Evolutionary conservation across 345 rosid species (phyloP), one percentile per base, ranked within the genome.

Genomic region (Lepidium didymum): DNA sequence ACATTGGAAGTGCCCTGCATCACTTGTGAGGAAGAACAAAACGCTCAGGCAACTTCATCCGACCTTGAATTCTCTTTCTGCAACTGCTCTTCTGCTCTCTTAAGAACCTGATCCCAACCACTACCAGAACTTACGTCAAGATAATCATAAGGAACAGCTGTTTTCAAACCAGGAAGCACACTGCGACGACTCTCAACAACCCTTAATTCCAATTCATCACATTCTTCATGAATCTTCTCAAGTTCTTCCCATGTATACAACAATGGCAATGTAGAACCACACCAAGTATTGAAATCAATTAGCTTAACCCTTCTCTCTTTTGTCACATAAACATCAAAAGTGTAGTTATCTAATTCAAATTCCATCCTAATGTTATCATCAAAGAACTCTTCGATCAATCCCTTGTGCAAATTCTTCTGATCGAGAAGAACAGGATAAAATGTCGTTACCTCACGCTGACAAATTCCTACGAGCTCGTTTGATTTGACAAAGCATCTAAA

Each of bases 231-330:
- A 31, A 57, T 69, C 60, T 61, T 60, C 79, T 88, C 87, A 75
- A 92, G 69, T 56, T 90, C 96, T 27, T 90, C 93, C 96, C 96
- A 85, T 1, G 83, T 79, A 68, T 79, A 90, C 63, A 88, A 80
- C 64, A 87, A 76, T 7, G 96, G 84, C 77, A 90, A 80, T 0
- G 96, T 90, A 49, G 86, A 88, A 6, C 81, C 88, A 63, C 85
- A 87, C 98, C 98, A 90, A 4, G 90, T 87, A 76, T 90, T 92
- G 68, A 92, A 92, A 79, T 92, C 98, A 52, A 90, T 15, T 1
- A 88, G 36, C 85, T 85, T 88, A 16, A 84, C 85, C 42, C 59
- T 79, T 27, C 68, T 83, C 69, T 85, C 83, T 25, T 57, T 70
- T 0, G 79, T 83, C 29, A 86, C 82, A 63, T 90, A 90, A 16